Base-by-base conservation (phyloP, 768 basidiomycete genomes). In the Lactarius tabidus region DNA sequence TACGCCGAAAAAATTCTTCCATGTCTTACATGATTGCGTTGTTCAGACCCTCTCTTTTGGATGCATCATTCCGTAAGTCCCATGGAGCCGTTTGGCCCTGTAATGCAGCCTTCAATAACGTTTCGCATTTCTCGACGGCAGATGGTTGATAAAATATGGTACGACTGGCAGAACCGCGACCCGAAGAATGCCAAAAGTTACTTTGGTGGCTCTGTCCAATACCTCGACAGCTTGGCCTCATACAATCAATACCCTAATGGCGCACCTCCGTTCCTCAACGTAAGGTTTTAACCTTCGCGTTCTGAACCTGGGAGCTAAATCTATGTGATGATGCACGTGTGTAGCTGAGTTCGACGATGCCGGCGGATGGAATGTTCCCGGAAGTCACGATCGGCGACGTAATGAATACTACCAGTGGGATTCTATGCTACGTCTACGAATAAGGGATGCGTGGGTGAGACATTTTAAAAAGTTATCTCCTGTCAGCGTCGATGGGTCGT, bases 141-240 rank as follows among this genome's bases (percentile, higher is more conserved):
- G 74, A 77, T 76, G 76, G 68, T 78, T 57, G 77, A 77, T 66
- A 76, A 76, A 60, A 62, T 77, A 20, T 78, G 77, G 77, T 76
- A 56, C 60, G 73, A 77, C 58, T 77, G 77, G 77, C 77, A 78
- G 57, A 59, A 65, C 58, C 62, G 61, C 9, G 45, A 75, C 61
- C 36, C 68, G 1, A 51, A 45, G n/a, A 77, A 74, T 66, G 66
- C 63, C 60, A 61, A 65, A 45, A 71, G 72, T 33, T 77, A 71
- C 67, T 67, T 67, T 28, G 77, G 77, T 57, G 77, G 77, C 8
- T 71, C 74, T 4, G 71, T 75, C 3, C 70, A 75, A 55, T 67
- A 68, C 41, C 29, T 74, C 14, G 53, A 72, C 26, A 75, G 69
- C 54, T 26, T 65, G 2, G 64, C 68, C 7, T 38, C 60, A 2